These are phyloP conservation scores for Dichotomocladium elegans DNA, from an alignment of 371 early-diverging fungal species.

Conservation along the genomic window DNA sequence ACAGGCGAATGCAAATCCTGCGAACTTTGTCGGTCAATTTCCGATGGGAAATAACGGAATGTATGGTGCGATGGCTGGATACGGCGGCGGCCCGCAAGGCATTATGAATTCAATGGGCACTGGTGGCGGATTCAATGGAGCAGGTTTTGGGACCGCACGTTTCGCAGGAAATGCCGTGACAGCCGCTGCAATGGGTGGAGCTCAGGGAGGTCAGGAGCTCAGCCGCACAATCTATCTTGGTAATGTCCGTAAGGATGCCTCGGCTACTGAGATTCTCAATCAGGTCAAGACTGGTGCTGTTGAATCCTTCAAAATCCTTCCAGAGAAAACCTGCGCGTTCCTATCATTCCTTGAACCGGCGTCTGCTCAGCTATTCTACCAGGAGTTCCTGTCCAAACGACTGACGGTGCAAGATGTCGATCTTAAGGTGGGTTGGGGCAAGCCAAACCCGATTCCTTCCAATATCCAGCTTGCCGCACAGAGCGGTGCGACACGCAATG, in stretches of 20 bases:
- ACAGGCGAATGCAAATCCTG: not conserved
- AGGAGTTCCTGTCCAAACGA: slow-evolving; percentile 39
- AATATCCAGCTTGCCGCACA: slow-evolving; percentile 51
- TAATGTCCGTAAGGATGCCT: slow-evolving; percentile 57
- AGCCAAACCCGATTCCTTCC: slow-evolving; percentile 52
- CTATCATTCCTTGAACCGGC: slow-evolving; percentile 70
- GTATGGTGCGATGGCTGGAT: slow-evolving; percentile 11
- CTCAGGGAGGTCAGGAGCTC: not conserved
- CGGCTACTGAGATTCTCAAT: slow-evolving; percentile 67
- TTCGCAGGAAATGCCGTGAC: not conserved
- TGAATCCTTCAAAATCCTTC: slow-evolving; percentile 66
- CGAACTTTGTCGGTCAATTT: slow-evolving; percentile 4
- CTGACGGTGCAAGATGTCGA: slow-evolving; percentile 44
- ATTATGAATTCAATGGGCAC: not conserved
- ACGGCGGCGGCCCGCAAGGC: slow-evolving; percentile 2
- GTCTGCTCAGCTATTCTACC: slow-evolving; percentile 55
- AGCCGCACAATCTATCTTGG: slow-evolving; percentile 79
- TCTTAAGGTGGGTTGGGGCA: slow-evolving; percentile 78
- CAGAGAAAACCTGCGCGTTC: slow-evolving; percentile 78
- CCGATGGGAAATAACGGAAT: slow-evolving; percentile 4
- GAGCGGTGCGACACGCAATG: slow-evolving; percentile 71
- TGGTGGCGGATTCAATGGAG: not conserved
- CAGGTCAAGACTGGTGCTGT: slow-evolving; percentile 71
- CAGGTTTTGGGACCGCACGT: not conserved
- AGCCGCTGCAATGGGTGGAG: not conserved